phyloP scores from a whole-genome alignment of 1,139 yeast species.

The Eremothecium cymbalariae region DNA sequence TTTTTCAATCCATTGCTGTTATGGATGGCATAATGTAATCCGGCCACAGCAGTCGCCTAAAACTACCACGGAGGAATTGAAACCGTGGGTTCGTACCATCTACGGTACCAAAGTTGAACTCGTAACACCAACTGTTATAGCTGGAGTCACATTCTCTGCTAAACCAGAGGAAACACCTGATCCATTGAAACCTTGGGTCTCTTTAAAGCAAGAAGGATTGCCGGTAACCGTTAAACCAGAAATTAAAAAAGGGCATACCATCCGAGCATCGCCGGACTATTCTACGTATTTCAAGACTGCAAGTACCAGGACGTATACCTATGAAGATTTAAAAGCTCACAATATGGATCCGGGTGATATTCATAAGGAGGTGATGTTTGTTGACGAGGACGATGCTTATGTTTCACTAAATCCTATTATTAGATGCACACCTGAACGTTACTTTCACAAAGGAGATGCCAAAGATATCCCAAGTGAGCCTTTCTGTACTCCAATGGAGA shows the following conservation, averaged over 20 bases:
- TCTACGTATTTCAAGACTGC: slow-evolving; percentile 71
- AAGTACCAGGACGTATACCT: slow-evolving; percentile 46
- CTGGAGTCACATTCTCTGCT: slow-evolving; percentile 71
- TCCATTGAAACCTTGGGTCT: slow-evolving; percentile 75
- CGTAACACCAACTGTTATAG: slow-evolving; percentile 74
- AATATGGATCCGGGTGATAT: slow-evolving; percentile 55
- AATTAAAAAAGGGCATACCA: slow-evolving; percentile 59
- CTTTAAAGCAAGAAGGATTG: slow-evolving; percentile 66
- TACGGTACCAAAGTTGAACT: slow-evolving; percentile 49
- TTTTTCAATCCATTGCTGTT: no score
- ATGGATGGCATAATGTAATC: no score
- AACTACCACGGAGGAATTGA: slow-evolving; percentile 37
- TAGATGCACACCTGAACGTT: slow-evolving; percentile 76
- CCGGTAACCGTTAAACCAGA: slow-evolving; percentile 75
- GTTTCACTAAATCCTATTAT: slow-evolving; percentile 65
- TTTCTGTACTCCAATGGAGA: slow-evolving; percentile 72
- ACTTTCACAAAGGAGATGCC: slow-evolving; percentile 55
- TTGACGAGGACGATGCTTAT: slow-evolving; percentile 63
- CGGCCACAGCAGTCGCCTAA: slow-evolving; percentile 15
- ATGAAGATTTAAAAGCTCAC: slow-evolving; percentile 59
- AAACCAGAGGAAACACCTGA: slow-evolving; percentile 55
- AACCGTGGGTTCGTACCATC: slow-evolving; percentile 71
- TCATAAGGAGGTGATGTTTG: slow-evolving; percentile 45
- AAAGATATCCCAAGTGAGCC: slow-evolving; percentile 56
- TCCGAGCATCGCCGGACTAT: slow-evolving; percentile 61